Evolutionary conservation across 805 yeast species (phyloP).

Genomic region (Phaffomyces thermotolerans): DNA sequence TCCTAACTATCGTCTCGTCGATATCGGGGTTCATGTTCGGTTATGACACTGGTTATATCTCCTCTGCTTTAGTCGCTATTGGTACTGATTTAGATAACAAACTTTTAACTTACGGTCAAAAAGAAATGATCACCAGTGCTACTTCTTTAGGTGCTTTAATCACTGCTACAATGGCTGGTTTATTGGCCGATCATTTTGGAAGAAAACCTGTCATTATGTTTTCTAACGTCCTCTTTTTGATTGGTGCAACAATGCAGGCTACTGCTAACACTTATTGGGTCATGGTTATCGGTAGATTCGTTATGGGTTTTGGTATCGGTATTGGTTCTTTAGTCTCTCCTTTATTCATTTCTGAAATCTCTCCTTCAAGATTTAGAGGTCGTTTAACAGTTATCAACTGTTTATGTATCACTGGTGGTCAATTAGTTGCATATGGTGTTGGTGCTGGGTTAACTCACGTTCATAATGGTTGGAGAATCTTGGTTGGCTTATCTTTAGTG

Average conservation of each 20-base stretch:
- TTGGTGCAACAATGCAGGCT: constrained; percentile 83
- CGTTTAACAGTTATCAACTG: constrained; percentile 84
- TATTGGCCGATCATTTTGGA: constrained; percentile 75
- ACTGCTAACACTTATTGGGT: constrained; percentile 78
- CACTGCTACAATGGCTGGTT: constrained; percentile 73
- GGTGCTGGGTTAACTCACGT: constrained; percentile 80
- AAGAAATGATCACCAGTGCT: constrained; percentile 88
- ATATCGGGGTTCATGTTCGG: constrained; percentile 97
- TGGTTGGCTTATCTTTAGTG: constrained; percentile 84
- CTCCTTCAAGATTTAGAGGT: constrained; percentile 89
- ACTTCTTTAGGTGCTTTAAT: constrained; percentile 90
- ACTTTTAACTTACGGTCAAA: constrained; percentile 62
- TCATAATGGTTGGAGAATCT: constrained; percentile 84
- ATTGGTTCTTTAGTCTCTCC: constrained; percentile 94
- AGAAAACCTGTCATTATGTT: constrained; percentile 78
- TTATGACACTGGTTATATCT: constrained; percentile 94
- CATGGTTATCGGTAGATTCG: constrained; percentile 85
- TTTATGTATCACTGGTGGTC: constrained; percentile 91
- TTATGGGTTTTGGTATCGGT: constrained; percentile 97
- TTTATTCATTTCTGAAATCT: constrained; percentile 82
- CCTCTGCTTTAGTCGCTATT: constrained; percentile 84
- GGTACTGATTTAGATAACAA: constrained; percentile 65
- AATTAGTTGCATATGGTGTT: constrained; percentile 85
- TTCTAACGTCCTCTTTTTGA: constrained; percentile 72
- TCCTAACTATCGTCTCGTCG: constrained; percentile 70